Conservation (phyloP, 805 yeast species). For the Lachancea kluyveri region DNA sequence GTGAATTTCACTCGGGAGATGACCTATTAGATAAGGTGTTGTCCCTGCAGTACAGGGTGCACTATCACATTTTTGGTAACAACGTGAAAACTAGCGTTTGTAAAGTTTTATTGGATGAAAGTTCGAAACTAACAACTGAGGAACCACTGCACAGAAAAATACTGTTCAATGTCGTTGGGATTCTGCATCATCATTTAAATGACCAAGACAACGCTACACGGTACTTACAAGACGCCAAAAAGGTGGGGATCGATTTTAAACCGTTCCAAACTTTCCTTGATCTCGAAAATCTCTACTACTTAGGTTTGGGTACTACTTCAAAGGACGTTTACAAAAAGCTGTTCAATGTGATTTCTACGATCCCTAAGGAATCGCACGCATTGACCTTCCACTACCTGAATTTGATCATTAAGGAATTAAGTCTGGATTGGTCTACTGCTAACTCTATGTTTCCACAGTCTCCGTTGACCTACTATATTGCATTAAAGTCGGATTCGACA, state of each 20-base stretch:
- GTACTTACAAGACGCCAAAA: conserved; percentile 7
- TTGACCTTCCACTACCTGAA: conserved; percentile 19
- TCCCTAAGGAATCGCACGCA: conserved; percentile 24
- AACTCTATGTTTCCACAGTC: not conserved
- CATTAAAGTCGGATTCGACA: conserved; percentile 3
- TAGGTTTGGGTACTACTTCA: conserved; percentile 6
- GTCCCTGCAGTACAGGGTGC: conserved; percentile 24
- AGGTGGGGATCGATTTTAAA: conserved; percentile 4
- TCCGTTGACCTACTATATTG: conserved; percentile 3
- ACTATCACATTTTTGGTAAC: conserved; percentile 21
- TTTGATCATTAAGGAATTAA: conserved; percentile 16
- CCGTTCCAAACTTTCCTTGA: conserved; percentile 15
- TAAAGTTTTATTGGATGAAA: conserved; percentile 16
- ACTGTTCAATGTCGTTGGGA: conserved; percentile 16
- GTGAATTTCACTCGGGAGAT: conserved; percentile 17
- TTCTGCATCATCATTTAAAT: conserved; percentile 12
- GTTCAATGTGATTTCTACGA: conserved; percentile 7
- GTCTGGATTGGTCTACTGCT: conserved; percentile 5
- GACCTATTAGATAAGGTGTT: conserved; percentile 18
- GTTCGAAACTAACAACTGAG: conserved; percentile 10
- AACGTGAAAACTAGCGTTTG: conserved; percentile 10
- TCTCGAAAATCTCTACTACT: conserved; percentile 23
- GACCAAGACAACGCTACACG: conserved; percentile 7
- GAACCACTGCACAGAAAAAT: conserved; percentile 13
- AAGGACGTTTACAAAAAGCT: conserved; percentile 11